Conservation (phyloP, 257 asterid genomes). For the Haberlea rhodopensis region DNA sequence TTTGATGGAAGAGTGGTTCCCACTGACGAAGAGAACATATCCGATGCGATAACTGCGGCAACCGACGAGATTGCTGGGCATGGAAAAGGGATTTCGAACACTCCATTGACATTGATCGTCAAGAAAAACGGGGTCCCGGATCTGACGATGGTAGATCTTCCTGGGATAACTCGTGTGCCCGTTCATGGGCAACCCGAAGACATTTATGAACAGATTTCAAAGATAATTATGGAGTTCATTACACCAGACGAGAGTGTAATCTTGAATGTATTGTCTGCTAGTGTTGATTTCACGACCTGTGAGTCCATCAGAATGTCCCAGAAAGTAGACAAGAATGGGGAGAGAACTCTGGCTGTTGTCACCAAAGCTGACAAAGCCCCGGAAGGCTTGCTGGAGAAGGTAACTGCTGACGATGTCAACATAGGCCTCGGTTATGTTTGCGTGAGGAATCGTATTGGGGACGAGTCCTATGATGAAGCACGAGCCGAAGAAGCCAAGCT, state of each 20-base stretch:
- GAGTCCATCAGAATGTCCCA: too few relatives aligned
- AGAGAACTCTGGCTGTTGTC: conserved; percentile 35
- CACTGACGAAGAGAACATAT: conserved; percentile 13
- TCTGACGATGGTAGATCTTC: conserved; percentile 43
- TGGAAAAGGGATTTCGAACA: conserved; percentile 35
- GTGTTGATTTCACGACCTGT: conserved; percentile 37
- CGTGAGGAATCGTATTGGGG: too few relatives aligned
- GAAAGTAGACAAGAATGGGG: conserved; percentile 29
- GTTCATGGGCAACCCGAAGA: conserved; percentile 41
- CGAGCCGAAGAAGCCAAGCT: too few relatives aligned
- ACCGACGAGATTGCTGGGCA: conserved; percentile 37
- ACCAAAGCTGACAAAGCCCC: too few relatives aligned
- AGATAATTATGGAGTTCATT: conserved; percentile 30
- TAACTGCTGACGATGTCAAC: too few relatives aligned
- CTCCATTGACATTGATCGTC: conserved; percentile 32
- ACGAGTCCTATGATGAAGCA: too few relatives aligned
- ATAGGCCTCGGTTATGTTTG: too few relatives aligned
- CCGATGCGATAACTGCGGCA: conserved; percentile 20
- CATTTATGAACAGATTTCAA: conserved; percentile 31
- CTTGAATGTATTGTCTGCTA: conserved; percentile 33
- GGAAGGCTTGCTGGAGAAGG: too few relatives aligned
- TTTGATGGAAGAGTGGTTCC: too few relatives aligned
- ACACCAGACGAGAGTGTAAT: conserved; percentile 36
- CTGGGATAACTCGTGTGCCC: conserved; percentile 40
- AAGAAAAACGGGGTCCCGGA: conserved; percentile 45